A percentile compares a stretch with the other conserved stretches of the same genome.
phyloP scores from a whole-genome alignment of 257 asterid species.

The Solanum gandarillasii region DNA sequence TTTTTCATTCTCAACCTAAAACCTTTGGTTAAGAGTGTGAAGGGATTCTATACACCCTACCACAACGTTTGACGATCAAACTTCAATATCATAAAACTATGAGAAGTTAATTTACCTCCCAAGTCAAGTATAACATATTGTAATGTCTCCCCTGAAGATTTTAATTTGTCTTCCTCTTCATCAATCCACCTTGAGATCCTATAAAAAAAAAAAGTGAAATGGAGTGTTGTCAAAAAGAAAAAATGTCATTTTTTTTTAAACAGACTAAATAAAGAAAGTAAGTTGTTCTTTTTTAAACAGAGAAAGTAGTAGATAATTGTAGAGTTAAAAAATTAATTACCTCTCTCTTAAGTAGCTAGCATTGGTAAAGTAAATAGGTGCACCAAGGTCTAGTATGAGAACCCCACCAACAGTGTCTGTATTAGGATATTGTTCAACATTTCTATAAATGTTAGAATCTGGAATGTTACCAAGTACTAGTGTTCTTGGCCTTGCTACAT shows the following conservation, averaged over 20 bases:
- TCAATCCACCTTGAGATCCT: constrained; percentile 87
- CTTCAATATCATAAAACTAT: background rate
- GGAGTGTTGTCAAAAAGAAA: no score
- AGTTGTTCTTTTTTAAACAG: no score
- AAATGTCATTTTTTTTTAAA: no score
- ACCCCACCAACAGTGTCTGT: constrained; percentile 56
- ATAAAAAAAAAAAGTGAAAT: background rate
- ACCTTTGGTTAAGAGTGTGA: background rate
- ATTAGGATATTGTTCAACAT: constrained; percentile 62
- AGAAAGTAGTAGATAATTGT: background rate
- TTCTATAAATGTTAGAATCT: constrained; percentile 57
- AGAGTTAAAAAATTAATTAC: constrained; percentile 16
- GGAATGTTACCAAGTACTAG: constrained; percentile 78
- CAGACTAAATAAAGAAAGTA: background rate
- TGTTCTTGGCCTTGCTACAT: constrained; percentile 80
- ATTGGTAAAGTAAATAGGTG: constrained; percentile 89
- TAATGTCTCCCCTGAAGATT: constrained; percentile 39
- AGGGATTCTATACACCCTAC: background rate
- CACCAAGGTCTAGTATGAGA: constrained; percentile 72
- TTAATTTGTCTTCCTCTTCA: constrained; percentile 74
- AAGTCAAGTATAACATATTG: constrained; percentile 65
- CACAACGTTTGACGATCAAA: background rate
- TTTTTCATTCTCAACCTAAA: no score
- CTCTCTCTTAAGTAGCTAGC: constrained; percentile 89
- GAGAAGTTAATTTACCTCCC: constrained; percentile 44